Percentiles rank a stretch among this genome's conserved stretches.
phyloP scores from a whole-genome alignment of 305 asterid species.

The Solanum hybrid region DNA sequence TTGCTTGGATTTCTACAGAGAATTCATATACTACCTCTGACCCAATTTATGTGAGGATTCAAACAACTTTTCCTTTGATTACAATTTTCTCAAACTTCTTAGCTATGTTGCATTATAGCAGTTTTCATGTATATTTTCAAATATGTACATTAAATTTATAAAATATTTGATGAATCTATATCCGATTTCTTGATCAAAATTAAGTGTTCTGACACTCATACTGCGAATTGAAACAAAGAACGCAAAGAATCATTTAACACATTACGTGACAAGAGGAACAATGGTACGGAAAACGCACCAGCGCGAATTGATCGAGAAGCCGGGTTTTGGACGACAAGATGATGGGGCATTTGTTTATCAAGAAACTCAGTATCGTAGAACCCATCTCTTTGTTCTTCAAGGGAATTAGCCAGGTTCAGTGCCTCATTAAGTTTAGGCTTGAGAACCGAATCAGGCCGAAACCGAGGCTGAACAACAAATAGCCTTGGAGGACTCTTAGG shows the following conservation, averaged over 20 bases:
- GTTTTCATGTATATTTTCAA: background rate
- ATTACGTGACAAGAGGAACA: background rate
- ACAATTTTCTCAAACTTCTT: background rate
- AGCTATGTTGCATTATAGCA: background rate
- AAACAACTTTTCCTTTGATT: background rate
- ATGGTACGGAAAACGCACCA: conserved; percentile 19
- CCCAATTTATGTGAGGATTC: background rate
- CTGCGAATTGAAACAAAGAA: background rate
- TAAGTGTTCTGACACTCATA: background rate
- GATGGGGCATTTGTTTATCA: conserved; percentile 61
- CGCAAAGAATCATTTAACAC: background rate
- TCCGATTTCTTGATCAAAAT: background rate
- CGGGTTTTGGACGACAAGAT: conserved; percentile 84
- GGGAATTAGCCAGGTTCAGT: conserved; percentile 70
- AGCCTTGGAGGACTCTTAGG: conserved; percentile 54
- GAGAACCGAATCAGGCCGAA: conserved; percentile 57
- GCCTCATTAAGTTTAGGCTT: conserved; percentile 74
- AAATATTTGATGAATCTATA: background rate
- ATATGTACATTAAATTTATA: background rate
- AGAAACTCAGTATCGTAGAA: conserved; percentile 42
- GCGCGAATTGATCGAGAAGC: conserved; percentile 49
- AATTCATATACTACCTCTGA: background rate
- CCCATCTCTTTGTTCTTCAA: conserved; percentile 78
- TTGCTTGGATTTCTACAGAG: background rate
- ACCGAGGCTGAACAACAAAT: conserved; percentile 81